A percentile compares a stretch with the other conserved stretches of the same genome.
These are phyloP conservation scores for Phytophthora cactorum DNA, from an alignment of 352 stramenopile genomes.

Conservation along the genomic window DNA sequence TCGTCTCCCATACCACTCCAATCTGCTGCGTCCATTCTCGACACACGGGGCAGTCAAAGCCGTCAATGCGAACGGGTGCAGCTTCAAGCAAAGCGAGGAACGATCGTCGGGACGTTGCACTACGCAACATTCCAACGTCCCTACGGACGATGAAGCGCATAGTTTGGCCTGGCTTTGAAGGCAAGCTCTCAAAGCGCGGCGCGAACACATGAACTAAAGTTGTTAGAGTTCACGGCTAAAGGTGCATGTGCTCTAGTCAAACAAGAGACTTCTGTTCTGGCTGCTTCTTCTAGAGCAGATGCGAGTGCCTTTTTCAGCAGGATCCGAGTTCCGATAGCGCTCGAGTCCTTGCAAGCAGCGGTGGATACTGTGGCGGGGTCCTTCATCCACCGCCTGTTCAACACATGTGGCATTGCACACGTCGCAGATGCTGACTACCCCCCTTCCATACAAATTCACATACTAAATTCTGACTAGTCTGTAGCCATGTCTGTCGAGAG, in stretches of 20 bases:
- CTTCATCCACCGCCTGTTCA: conserved; percentile 21
- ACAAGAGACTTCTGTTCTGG: not conserved
- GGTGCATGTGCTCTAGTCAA: not conserved
- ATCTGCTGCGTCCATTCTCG: conserved; percentile 13
- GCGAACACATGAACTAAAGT: too few relatives aligned
- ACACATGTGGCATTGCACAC: conserved; percentile 29
- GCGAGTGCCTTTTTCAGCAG: not conserved
- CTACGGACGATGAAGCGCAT: not conserved
- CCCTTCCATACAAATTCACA: conserved; percentile 4
- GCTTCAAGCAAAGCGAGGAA: conserved; percentile 22
- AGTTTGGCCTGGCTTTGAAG: not conserved
- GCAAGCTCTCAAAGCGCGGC: not conserved
- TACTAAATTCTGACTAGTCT: conserved; percentile 29
- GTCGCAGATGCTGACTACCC: conserved; percentile 30
- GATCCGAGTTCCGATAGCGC: not conserved
- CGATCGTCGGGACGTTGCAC: conserved; percentile 16
- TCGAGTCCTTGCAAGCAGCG: not conserved
- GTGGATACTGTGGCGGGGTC: conserved; percentile 11
- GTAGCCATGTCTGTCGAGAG: conserved; percentile 21
- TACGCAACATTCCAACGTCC: conserved; percentile 1
- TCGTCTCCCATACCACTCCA: conserved; percentile 20
- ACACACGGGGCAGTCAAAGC: conserved; percentile 19
- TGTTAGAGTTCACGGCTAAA: too few relatives aligned
- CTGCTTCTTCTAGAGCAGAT: not conserved
- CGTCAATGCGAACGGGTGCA: conserved; percentile 12